Percentiles rank a stretch among this genome's conserved stretches.
phyloP scores from a whole-genome alignment of 2,329 filamentous ascomycete species.

The Talaromyces pinophilus region DNA sequence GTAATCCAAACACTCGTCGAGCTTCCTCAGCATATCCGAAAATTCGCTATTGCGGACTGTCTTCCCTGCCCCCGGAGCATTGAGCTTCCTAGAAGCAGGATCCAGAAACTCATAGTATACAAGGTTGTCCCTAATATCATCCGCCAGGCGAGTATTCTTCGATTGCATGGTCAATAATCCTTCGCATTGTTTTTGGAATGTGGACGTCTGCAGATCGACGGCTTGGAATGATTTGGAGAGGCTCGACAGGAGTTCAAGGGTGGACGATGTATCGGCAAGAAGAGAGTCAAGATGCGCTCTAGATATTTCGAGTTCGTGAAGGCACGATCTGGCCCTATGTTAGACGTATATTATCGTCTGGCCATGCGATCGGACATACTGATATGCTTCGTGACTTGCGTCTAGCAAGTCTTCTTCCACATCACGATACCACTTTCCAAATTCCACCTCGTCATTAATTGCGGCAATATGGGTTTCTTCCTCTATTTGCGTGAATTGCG shows the following conservation, averaged over 20 bases:
- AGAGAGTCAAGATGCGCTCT: slow-evolving; percentile 80
- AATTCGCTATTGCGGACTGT: slow-evolving; percentile 84
- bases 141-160: slow-evolving; percentile 73
- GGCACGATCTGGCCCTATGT: slow-evolving; percentile 61
- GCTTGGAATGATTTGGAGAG: slow-evolving; percentile 83
- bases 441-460: slow-evolving; percentile 61
- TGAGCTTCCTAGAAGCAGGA: slow-evolving; percentile 82
- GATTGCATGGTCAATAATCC: slow-evolving; percentile 80
- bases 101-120: slow-evolving; percentile 94
- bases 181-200: slow-evolving; percentile 90
- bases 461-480: slow-evolving; percentile 29
- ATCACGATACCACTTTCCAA: slow-evolving; percentile 59
- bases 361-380: slow-evolving; percentile 54
- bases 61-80: slow-evolving; percentile 84
- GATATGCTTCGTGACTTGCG: slow-evolving; percentile 81
- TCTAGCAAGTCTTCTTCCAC: slow-evolving; percentile 70
- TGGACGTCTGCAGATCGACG: slow-evolving; percentile 87
- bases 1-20: slow-evolving; percentile 89
- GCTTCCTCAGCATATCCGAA: slow-evolving; percentile 79
- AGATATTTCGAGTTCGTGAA: slow-evolving; percentile 77
- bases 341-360: slow-evolving; percentile 9
- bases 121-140: slow-evolving; percentile 85
- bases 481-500: slow-evolving; percentile 20
- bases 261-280: slow-evolving; percentile 72
- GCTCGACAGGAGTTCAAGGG: slow-evolving; percentile 72